phyloP scores from a whole-genome alignment of 1,284 basidiomycete genomes.

The Ustilago lituana region DNA sequence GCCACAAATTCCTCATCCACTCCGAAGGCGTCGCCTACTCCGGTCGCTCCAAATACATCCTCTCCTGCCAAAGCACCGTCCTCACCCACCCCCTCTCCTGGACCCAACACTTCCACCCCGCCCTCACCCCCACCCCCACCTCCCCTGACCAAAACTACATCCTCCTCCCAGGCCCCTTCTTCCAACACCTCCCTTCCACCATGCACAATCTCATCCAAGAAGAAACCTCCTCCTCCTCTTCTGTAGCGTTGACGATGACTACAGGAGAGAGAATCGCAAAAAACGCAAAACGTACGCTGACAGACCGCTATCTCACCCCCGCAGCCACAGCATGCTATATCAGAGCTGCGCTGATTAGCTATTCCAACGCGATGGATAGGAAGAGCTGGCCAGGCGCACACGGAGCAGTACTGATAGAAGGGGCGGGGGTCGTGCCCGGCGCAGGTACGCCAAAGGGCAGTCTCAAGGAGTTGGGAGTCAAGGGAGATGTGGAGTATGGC shows the following conservation, averaged over 20 bases:
- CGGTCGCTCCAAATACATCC: conserved; percentile 49
- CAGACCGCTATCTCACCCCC: conserved; percentile 48
- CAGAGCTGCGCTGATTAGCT: conserved; percentile 40
- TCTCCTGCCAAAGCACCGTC: conserved; percentile 39
- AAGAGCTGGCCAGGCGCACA: conserved; percentile 15
- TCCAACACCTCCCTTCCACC: conserved; percentile 18
- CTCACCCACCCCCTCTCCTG: conserved; percentile 48
- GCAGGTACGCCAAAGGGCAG: conserved; percentile 42
- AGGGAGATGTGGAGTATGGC: conserved; percentile 51
- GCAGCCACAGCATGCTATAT: conserved; percentile 48
- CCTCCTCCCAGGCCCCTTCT: conserved; percentile 10
- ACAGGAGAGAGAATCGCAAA: conserved; percentile 17
- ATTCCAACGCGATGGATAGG: conserved; percentile 15
- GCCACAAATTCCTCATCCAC: conserved; percentile 53
- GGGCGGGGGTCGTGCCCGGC: conserved; percentile 37
- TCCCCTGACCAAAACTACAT: conserved; percentile 30
- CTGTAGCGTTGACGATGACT: neutral
- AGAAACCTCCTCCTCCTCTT: neutral
- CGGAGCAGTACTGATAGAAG: conserved; percentile 14
- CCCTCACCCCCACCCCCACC: conserved; percentile 16
- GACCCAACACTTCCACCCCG: conserved; percentile 58
- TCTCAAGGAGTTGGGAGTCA: conserved; percentile 34
- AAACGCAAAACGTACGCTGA: conserved; percentile 38
- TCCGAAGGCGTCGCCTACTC: conserved; percentile 55
- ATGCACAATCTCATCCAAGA: conserved; percentile 14